Base-by-base conservation (phyloP, 129 eudicot genomes). In the Dittrichia graveolens region DNA sequence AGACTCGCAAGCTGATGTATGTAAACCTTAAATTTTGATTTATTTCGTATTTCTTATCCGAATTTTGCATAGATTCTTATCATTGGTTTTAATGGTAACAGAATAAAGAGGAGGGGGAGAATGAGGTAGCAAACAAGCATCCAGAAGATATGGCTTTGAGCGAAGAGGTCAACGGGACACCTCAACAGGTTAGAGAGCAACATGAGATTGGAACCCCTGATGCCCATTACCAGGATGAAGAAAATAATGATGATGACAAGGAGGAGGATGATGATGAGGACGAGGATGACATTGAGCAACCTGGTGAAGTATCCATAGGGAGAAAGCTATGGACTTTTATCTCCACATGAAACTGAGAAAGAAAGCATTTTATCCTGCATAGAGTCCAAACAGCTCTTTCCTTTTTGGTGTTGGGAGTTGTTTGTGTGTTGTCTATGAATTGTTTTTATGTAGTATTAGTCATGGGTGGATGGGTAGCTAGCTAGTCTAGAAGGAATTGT, bases 221-320 rank as follows among this genome's bases (percentile, higher is more conserved):
- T 24, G 78, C 60, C 13, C 67, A 7, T 10, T n/a, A 39, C 40
- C 50, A 14, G 6, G 75, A 75, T 4, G 85, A 77, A 5, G 78
- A 70, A 3, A 71, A 75, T 7, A 68, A 69, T 10, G 73, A 61
- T 3, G 85, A 67, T 0, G 84, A 73, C 0, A n/a, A n/a, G n/a
- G 89, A 72, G 3, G 84, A 75, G 3, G 75, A 76, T 38, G 89
- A 78, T 3, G 85, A 82, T 3, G 95, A 85, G 7, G 95, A 88
- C n/a, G 85, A 82, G 2, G 95, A 85, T 7, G 96, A 87, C 76
- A 83, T 71, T 40, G 86, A 83, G 77, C 99, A 91, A 84, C 97
- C 97, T 16, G 99, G 99, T 68, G 89, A 95, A 85, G 97, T 78
- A 43, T 95, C 99, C n/a, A 82, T 95, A 4, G 95, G 97, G 52